These are phyloP conservation scores for Cryptosporidium canis DNA, from an alignment of 169 alveolate species.

Conservation along the genomic window DNA sequence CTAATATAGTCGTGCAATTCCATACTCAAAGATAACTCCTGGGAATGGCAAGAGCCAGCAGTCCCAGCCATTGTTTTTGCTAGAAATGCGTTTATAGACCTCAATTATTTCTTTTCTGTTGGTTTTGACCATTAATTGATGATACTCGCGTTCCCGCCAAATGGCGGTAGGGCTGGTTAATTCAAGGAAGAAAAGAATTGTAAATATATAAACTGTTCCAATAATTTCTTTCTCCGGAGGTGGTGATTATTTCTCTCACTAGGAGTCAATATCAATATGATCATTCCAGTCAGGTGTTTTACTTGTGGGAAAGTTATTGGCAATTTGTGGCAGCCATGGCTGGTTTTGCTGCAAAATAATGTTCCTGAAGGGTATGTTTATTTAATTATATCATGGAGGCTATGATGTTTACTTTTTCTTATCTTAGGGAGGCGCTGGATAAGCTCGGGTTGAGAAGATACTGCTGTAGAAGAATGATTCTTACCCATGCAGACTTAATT, in stretches of 20 bases:
- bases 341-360: conserved; percentile 88
- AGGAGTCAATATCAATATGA: conserved; percentile 86
- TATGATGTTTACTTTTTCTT: not conserved
- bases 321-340: conserved; percentile 96
- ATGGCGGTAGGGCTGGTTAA: not conserved
- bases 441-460: conserved; percentile 90
- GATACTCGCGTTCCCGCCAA: not conserved
- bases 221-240: conserved; percentile 1
- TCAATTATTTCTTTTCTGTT: not conserved
- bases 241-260: not conserved
- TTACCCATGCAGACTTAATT: conserved; percentile 98
- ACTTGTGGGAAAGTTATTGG: conserved; percentile 99
- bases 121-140: not conserved
- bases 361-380: conserved; percentile 87
- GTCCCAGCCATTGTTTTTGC: not conserved
- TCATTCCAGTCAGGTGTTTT: conserved; percentile 98
- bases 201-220: not conserved
- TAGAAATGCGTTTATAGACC: not conserved
- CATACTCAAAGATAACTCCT: not conserved
- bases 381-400: not conserved
- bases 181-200: not conserved
- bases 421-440: conserved; percentile 91
- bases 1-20: conserved; percentile 49
- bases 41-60: not conserved
- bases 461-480: conserved; percentile 96